These are phyloP conservation scores for Calonectria multiphialidica DNA, from an alignment of 2,329 filamentous ascomycete species.

Conservation along the genomic window DNA sequence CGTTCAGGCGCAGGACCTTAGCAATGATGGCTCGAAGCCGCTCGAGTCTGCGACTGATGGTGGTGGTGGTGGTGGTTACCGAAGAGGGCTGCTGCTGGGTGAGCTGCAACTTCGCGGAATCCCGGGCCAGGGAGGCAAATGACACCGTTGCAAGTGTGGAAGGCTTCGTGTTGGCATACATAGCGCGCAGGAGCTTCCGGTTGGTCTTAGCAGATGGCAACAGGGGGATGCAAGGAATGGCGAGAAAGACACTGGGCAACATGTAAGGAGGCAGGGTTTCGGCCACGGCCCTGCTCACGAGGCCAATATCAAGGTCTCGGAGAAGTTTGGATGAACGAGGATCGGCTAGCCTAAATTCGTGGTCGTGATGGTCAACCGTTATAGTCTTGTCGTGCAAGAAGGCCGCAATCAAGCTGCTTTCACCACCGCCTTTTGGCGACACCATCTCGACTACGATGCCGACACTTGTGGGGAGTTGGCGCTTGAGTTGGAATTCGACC, in stretches of 20 bases:
- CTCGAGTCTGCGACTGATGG: no score
- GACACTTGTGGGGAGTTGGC: background rate
- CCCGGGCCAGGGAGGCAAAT: background rate
- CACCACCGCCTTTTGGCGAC: background rate
- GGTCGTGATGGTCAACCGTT: conserved; percentile 41
- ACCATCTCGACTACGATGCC: no score
- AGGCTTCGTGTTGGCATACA: background rate
- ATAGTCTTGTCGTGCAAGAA: conserved; percentile 44
- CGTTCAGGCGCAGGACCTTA: background rate
- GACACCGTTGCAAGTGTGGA: background rate
- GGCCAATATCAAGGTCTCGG: no score
- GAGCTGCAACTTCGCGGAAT: background rate
- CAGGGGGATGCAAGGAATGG: background rate
- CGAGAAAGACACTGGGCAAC: conserved; percentile 54
- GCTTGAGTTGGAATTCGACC: conserved; percentile 57
- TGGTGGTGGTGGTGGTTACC: no score
- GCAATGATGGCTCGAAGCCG: background rate
- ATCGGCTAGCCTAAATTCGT: no score
- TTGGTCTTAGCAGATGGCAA: background rate
- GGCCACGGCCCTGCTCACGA: background rate
- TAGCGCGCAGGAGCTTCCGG: background rate
- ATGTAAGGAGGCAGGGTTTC: conserved; percentile 50
- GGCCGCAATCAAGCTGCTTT: background rate
- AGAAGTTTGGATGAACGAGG: no score
- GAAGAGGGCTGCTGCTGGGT: no score